Base-by-base conservation (phyloP, 2,329 filamentous ascomycete species). In the Tricladium varicosporioides region DNA sequence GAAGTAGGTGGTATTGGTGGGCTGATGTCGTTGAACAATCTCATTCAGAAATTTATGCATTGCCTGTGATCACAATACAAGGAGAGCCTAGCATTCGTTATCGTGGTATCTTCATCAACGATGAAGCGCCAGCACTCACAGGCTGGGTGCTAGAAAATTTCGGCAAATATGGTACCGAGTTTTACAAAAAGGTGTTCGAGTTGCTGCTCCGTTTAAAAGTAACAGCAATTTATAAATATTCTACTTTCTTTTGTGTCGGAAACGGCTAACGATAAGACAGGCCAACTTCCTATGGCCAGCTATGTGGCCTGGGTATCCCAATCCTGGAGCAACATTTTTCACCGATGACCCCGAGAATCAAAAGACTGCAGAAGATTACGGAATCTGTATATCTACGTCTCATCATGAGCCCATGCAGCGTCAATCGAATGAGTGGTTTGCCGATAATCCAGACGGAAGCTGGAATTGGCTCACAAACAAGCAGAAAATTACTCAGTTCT, bases 361-460 rank as follows among this genome's bases (percentile, higher is more conserved):
- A 67, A 80, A 82, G 0, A 78, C 87, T 1, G 85, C 87, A 0
- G 84, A 90, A 59, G 84, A 84, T 16, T 89, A 84, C 66, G 86
- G 84, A 48, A 82, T 91, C 49, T 85, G 89, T 1, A 80, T 91
- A 64, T 85, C 85, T 2, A 87, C 84, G 5, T 87, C 83, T 1
- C 87, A 91, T 68, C 88, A 85, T 0, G 87, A 91, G 70, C 88
- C 87, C 1, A 82, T 91, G 80, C 80, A 80, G 78, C 75, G 80
- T 9, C 78, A 79, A 0, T 78, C 80, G 60, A 81, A 80, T 60
- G 80, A 83, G 67, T 81, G 80, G 53, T 70, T 72, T 40, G 74
- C 70, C 0, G 62, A 67, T 7, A 27, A 27, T 27, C 22, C 22
- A 27, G 22, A 27, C 22, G 22, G 22, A 27, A 27, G 22, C 22